Percentiles rank a stretch among this genome's conserved stretches.
Conservation (phyloP, 768 basidiomycete species). For the Suillus placidus region DNA sequence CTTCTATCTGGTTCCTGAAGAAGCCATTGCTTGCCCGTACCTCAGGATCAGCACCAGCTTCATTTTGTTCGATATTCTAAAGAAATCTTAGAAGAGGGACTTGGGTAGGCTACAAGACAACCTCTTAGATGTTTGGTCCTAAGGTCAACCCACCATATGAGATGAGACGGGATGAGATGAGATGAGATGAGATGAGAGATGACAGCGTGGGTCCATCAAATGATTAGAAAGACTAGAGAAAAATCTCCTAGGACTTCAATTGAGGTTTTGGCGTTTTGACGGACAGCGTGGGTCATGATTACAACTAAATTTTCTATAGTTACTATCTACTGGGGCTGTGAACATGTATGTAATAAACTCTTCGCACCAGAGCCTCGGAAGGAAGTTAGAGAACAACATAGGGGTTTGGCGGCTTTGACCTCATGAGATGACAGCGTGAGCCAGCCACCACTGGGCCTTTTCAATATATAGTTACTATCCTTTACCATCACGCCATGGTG, state of each 20-base stretch:
- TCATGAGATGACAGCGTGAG: too few relatives aligned
- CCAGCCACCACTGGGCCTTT: too few relatives aligned
- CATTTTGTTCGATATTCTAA: not conserved
- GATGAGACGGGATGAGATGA: too few relatives aligned
- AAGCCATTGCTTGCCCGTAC: not conserved
- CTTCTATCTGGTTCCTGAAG: not conserved
- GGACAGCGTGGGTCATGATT: not conserved
- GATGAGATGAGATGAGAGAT: not conserved
- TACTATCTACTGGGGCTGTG: not conserved
- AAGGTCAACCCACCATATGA: too few relatives aligned
- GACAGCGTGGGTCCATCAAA: not conserved
- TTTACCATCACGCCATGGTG: too few relatives aligned
- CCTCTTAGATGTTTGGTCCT: too few relatives aligned
- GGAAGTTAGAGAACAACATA: too few relatives aligned
- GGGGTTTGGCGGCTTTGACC: too few relatives aligned
- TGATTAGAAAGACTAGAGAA: not conserved
- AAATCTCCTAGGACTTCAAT: not conserved
- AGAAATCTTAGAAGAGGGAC: not conserved
- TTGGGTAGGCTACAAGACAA: too few relatives aligned
- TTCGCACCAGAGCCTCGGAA: too few relatives aligned
- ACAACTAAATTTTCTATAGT: not conserved
- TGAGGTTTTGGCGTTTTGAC: not conserved
- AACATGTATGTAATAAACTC: not conserved
- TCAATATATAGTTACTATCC: too few relatives aligned
- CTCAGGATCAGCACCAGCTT: not conserved